Evolutionary conservation across 1,139 yeast species (phyloP), one percentile per base, ranked within the genome.

Genomic region (Lodderomyces elongisporus): DNA sequence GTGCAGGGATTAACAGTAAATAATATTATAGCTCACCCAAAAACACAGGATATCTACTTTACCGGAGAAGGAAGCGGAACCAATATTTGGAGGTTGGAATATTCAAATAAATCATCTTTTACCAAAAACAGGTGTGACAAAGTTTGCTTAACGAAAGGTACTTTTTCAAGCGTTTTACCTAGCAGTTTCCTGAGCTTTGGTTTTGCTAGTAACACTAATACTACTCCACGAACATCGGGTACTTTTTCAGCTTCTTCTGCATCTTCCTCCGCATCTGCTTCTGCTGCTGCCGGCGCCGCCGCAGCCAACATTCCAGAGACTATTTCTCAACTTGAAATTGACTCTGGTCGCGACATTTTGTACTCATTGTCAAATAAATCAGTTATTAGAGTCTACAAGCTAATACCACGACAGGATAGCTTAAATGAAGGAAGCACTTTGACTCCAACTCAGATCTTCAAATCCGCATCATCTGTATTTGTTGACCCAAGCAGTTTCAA

Each of bases 31-130:
- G 67, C 74, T 2, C 76, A 78, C 48, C 76, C 76, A 17, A 60
- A 63, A 28, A 78, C 91, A 0, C 84, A 88, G 32, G 89, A 93
- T 36, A 76, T 93, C 5, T 87, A 84, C 53, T 85, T 93, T 54
- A 70, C 84, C 14, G 95, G 95, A 9, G 68, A 74, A 41, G 69
- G 81, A 14, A 88, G 85, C 46, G 94, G 91, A 3, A 63, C 74
- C 29, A 79, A 89, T 47, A 69, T 93, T 31, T 91, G 96, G 95
- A 88, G 87, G 51, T 66, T 91, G 37, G 80, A 77, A 40, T 93
- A 93, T 52, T 75, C 89, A n/a, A 83, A 80, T 43, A 77, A 83
- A 24, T 91, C 89, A 30, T 82, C 87, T 32, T 91, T 96, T 84
- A 87, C 87, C 51, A 78, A 81, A 42, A 83, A 85, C 50, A 82